Evolutionary conservation across 2,329 filamentous ascomycete genomes (phyloP).

Genomic region (Amauroascus verrucosus): DNA sequence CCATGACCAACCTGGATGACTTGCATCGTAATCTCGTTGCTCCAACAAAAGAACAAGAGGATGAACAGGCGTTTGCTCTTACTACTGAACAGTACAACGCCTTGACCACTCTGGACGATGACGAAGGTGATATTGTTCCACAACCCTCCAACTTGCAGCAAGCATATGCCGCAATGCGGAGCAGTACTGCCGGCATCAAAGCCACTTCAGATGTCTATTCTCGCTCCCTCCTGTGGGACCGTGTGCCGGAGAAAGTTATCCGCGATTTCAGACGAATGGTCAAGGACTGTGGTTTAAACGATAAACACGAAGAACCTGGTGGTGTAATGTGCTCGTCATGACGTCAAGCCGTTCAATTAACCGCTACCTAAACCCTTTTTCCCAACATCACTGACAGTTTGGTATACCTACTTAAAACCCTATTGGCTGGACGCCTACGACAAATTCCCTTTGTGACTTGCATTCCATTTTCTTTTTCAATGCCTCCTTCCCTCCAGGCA

Average conservation of each 20-base stretch:
- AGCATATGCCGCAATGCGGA: constrained; percentile 67
- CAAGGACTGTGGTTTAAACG: constrained; percentile 51
- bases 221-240: constrained; percentile 83
- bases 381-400: background rate
- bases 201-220: constrained; percentile 83
- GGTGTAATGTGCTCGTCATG: constrained; percentile 13
- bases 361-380: background rate
- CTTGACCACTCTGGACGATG: constrained; percentile 58
- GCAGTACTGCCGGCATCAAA: constrained; percentile 40
- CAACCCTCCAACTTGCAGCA: constrained; percentile 42
- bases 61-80: constrained; percentile 78
- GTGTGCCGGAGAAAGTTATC: constrained; percentile 84
- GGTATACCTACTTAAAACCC: constrained; percentile 5
- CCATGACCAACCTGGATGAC: constrained; percentile 46
- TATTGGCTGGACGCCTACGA: constrained; percentile 16
- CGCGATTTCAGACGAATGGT: constrained; percentile 88
- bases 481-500: background rate
- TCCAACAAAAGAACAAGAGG: constrained; percentile 73
- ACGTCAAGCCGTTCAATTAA: background rate
- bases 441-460: constrained; percentile 16
- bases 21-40: constrained; percentile 59
- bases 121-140: constrained; percentile 29
- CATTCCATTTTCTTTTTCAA: constrained; percentile 1
- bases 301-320: constrained; percentile 25
- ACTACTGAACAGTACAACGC: constrained; percentile 82